phyloP scores from a whole-genome alignment of 495 filamentous ascomycete species.

The Aspergillus coremiiformis region DNA sequence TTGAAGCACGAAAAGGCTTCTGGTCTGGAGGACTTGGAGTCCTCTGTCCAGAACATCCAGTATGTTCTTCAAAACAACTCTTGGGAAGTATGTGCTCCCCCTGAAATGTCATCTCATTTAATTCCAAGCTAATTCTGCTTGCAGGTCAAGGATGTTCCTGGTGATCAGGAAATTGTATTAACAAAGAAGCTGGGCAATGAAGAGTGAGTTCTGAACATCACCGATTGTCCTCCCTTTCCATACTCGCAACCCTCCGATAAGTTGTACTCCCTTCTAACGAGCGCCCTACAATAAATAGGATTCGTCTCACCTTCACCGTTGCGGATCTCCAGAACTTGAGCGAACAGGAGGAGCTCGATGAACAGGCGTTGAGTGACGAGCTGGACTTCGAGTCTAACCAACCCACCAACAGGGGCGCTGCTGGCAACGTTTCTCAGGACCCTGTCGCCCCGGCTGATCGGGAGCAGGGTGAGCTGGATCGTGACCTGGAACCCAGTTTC shows the following conservation, averaged over 20 bases:
- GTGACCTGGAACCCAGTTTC: conserved; percentile 51
- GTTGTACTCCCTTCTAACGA: background rate
- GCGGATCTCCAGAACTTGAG: conserved; percentile 75
- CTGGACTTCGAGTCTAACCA: conserved; percentile 44
- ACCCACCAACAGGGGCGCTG: conserved; percentile 44
- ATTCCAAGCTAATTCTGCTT: background rate
- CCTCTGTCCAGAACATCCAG: conserved; percentile 64
- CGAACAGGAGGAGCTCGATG: conserved; percentile 48
- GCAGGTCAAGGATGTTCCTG: conserved; percentile 67
- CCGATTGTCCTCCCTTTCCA: background rate
- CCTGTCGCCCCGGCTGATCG: conserved; percentile 53
- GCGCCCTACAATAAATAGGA: conserved; percentile 48
- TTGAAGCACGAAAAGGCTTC: conserved; percentile 41
- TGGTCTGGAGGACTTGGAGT: conserved; percentile 30
- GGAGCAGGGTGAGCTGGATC: conserved; percentile 42
- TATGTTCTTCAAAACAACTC: conserved; percentile 74
- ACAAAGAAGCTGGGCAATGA: conserved; percentile 80
- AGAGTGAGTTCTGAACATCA: conserved; percentile 49
- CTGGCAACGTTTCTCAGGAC: conserved; percentile 45
- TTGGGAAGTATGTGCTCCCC: conserved; percentile 49
- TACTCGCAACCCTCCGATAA: background rate
- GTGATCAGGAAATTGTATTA: conserved; percentile 80
- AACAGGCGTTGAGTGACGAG: conserved; percentile 44
- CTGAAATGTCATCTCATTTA: background rate
- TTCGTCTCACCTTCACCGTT: conserved; percentile 88